Conservation (phyloP, 257 asterid species). For the Schizonepeta tenuifolia region DNA sequence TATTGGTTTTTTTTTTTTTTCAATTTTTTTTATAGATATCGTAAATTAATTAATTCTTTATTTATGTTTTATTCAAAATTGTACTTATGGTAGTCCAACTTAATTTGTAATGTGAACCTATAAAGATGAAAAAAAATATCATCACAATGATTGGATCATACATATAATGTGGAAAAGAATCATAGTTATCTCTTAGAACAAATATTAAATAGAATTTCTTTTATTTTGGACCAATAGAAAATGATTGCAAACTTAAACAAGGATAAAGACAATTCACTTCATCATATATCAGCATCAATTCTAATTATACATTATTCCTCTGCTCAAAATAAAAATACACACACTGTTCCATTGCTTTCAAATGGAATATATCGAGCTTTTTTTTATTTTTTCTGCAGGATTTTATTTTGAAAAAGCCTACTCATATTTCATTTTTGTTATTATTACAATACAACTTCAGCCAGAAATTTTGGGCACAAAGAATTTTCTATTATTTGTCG, state of each 20-base stretch:
- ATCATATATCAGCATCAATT: constrained; percentile 8
- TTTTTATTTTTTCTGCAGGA: constrained; percentile 1
- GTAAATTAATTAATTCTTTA: too few relatives aligned
- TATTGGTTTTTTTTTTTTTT: too few relatives aligned
- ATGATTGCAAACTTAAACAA: not conserved
- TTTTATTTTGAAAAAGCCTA: constrained; percentile 17
- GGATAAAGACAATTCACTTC: constrained; percentile 35
- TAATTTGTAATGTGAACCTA: too few relatives aligned
- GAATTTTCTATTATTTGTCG: not conserved
- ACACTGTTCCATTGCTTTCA: constrained; percentile 33
- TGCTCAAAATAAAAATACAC: not conserved
- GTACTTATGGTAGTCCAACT: too few relatives aligned
- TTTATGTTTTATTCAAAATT: too few relatives aligned
- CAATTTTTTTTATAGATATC: too few relatives aligned
- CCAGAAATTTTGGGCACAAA: constrained; percentile 1
- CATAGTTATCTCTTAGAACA: not conserved
- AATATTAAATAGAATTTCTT: not conserved
- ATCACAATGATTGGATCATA: not conserved
- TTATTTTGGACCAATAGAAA: constrained; percentile 17
- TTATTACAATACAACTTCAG: constrained; percentile 23
- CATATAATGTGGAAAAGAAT: too few relatives aligned
- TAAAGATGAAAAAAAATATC: too few relatives aligned
- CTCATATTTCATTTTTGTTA: constrained; percentile 17
- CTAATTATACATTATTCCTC: constrained; percentile 8
- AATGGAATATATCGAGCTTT: constrained; percentile 1